Conservation (phyloP, 306 rosid species). For the Arachis hypogaea region DNA sequence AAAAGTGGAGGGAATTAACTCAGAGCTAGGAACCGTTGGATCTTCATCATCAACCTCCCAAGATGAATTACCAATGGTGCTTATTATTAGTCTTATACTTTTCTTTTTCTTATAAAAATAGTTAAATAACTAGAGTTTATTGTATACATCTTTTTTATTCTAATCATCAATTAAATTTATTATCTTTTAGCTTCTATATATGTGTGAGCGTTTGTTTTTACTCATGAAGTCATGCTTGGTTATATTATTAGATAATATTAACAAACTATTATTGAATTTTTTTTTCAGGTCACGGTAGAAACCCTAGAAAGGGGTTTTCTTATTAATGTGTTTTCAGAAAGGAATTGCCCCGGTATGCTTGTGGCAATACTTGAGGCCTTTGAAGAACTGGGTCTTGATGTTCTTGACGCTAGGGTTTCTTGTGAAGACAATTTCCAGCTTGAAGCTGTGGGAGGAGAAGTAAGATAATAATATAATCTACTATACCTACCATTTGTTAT, state of each 20-base stretch:
- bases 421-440: conserved; percentile 78
- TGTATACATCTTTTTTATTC: too few species aligned
- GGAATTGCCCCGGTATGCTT: conserved; percentile 72
- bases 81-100: neutral
- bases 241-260: neutral
- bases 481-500: neutral
- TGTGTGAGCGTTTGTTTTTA: too few species aligned
- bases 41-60: conserved; percentile 52
- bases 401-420: conserved; percentile 83
- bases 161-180: too few species aligned
- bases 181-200: too few species aligned
- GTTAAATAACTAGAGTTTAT: neutral
- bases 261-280: neutral
- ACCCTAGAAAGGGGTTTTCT: conserved; percentile 71
- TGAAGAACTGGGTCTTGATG: conserved; percentile 75
- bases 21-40: conserved; percentile 51
- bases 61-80: conserved; percentile 58
- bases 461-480: conserved; percentile 32
- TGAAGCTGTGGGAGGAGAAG: conserved; percentile 83
- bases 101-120: neutral
- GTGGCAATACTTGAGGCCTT: conserved; percentile 73
- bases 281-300: conserved; percentile 71
- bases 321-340: conserved; percentile 68
- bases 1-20: conserved; percentile 59
- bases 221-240: too few species aligned